Evolutionary conservation across 1,284 basidiomycete species (phyloP), one percentile per base, ranked within the genome.

Genomic region (Polyporus tsugae): DNA sequence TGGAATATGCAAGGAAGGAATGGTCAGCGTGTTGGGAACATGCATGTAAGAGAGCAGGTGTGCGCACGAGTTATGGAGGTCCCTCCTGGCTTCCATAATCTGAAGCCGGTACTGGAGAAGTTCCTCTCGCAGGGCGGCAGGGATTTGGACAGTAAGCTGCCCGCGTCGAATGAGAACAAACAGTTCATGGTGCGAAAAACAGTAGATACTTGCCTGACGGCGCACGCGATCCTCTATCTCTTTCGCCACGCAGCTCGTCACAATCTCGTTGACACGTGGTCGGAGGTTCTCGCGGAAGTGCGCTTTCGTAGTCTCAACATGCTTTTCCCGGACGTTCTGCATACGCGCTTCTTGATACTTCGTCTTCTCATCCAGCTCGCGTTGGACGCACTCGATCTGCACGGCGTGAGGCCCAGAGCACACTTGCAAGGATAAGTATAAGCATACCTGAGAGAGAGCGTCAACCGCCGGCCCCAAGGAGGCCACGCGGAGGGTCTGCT

Each of bases 31-130:
- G 38, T 6, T 2, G 57, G 10, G 2, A n/a, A 63, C 22, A 49
- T 49, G 58, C 33, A 36, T 59, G 22, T 39, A 55, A 65, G 7
- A 36, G 35, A 19, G 58, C 11, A 59, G 46, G 49, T 15, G 19
- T 4, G 76, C 84, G 65, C 74, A 87, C 86, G 84, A 83, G 73
- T 89, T 87, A 66, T 82, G 79, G 46, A 87, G 78, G 44, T 79
- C 79, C 22, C 81, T 79, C 67, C 84, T 82, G 6, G 85, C 81
- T 70, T 85, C 80, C 61, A 58, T 46, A 36, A 73, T 75, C 6
- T 60, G 64, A 29, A 44, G 62, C 42, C 73, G 75, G 64, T 82
- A 82, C 33, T 75, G 75, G 33, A 75, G 73, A 6, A 87, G 70
- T 75, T 87, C 84, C 62, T 84, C 75, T 61, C 80, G 77, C 44